Conservation (phyloP, 1,284 basidiomycete genomes). For the Cryptococcus neoformans region DNA sequence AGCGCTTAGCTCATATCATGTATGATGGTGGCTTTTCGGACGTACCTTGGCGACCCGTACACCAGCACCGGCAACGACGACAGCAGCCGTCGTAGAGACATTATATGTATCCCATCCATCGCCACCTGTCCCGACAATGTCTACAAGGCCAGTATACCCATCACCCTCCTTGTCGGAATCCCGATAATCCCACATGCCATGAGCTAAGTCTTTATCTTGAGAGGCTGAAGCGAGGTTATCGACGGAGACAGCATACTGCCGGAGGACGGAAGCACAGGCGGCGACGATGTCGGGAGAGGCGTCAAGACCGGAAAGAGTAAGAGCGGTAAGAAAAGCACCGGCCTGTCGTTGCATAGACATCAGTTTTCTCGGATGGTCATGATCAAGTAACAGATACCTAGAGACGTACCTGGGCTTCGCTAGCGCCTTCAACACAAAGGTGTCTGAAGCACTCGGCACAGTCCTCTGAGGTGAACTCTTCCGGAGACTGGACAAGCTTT, state of each 20-base stretch:
- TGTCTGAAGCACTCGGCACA: constrained; percentile 67
- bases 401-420: constrained; percentile 50
- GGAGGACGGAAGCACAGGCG: constrained; percentile 70
- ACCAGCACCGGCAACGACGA: constrained; percentile 93
- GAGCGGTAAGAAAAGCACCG: constrained; percentile 76
- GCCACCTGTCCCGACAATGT: constrained; percentile 78
- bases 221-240: constrained; percentile 49
- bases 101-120: constrained; percentile 98
- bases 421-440: constrained; percentile 65
- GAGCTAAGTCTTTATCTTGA: constrained; percentile 11
- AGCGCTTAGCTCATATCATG: neutral
- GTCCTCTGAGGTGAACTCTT: constrained; percentile 68
- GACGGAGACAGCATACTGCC: constrained; percentile 59
- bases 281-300: constrained; percentile 68
- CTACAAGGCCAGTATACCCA: constrained; percentile 50
- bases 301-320: constrained; percentile 73
- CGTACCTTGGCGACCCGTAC: constrained; percentile 87
- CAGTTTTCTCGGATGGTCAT: neutral
- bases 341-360: constrained; percentile 51
- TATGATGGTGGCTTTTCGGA: neutral
- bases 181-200: constrained; percentile 46
- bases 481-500: constrained; percentile 72
- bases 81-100: constrained; percentile 90
- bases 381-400: neutral
- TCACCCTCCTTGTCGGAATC: constrained; percentile 45